phyloP scores from a whole-genome alignment of 2,329 filamentous ascomycete species.

The Annulohypoxylon truncatum region DNA sequence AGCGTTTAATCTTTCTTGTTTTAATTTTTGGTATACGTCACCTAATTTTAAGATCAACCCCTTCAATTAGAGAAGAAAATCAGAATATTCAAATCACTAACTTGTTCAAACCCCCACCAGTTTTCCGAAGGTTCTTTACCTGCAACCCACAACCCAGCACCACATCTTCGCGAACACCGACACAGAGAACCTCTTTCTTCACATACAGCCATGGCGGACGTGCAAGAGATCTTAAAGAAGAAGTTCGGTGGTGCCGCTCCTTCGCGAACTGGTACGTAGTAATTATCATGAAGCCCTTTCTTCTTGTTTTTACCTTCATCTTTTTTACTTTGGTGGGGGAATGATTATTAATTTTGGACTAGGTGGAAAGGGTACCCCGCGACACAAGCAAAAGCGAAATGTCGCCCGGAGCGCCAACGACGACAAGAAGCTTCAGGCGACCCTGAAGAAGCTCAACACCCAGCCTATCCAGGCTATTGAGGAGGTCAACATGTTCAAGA shows the following conservation, averaged over 20 bases:
- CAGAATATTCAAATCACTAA: conserved; percentile 3
- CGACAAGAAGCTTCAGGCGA: conserved; percentile 99
- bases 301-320: background rate
- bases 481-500: conserved; percentile 99
- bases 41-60: background rate
- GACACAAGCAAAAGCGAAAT: conserved; percentile 98
- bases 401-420: conserved; percentile 92
- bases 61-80: conserved; percentile 3
- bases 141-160: conserved; percentile 8
- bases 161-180: conserved; percentile 21
- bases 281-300: background rate
- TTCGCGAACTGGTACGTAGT: conserved; percentile 50
- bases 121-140: conserved; percentile 1
- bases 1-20: background rate
- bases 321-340: background rate
- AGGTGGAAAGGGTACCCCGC: conserved; percentile 95
- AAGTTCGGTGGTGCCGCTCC: conserved; percentile 52
- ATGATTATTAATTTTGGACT: conserved; percentile 32
- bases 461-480: conserved; percentile 99
- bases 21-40: background rate
- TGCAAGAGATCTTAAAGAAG: conserved; percentile 57
- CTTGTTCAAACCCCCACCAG: conserved; percentile 10
- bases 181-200: conserved; percentile 23
- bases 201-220: conserved; percentile 52
- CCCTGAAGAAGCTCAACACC: conserved; percentile 99